Evolutionary conservation across 352 stramenopile species (phyloP).

Genomic region (Phytophthora hybrid): DNA sequence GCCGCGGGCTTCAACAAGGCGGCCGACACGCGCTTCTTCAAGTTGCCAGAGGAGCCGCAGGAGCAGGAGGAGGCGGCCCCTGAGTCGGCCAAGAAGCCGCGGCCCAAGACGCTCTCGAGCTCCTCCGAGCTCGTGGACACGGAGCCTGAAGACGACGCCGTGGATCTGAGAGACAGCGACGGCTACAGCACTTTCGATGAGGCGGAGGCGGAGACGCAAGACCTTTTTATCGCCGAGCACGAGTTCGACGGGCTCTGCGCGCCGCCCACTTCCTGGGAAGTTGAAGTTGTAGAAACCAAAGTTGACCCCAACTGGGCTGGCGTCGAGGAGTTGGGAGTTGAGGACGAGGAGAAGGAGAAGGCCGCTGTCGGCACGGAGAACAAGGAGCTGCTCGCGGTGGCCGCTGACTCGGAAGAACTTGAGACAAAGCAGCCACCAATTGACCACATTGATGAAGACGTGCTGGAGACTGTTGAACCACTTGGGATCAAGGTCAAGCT

Average conservation of each 20-base stretch:
- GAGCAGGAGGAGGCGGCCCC: background rate
- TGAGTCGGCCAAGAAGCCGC: slow-evolving; percentile 15
- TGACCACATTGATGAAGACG: slow-evolving; percentile 3
- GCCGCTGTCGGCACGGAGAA: slow-evolving; percentile 7
- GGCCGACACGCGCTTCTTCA: slow-evolving; percentile 18
- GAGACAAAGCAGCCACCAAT: slow-evolving; percentile 25
- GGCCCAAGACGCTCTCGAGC: slow-evolving; percentile 37
- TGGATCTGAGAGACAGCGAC: slow-evolving; percentile 44
- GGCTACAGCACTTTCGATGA: slow-evolving; percentile 49
- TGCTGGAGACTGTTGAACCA: slow-evolving; percentile 11
- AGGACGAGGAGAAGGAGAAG: slow-evolving; percentile 37
- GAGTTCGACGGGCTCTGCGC: slow-evolving; percentile 22
- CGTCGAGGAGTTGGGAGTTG: slow-evolving; percentile 12
- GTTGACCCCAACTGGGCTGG: background rate
- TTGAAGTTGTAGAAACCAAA: slow-evolving; percentile 21
- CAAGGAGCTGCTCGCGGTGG: slow-evolving; percentile 1
- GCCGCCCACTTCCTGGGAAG: slow-evolving; percentile 5
- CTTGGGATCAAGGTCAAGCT: background rate
- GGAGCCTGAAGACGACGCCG: slow-evolving; percentile 51
- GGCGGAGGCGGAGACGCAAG: slow-evolving; percentile 25
- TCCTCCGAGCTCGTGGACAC: slow-evolving; percentile 54
- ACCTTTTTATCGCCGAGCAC: slow-evolving; percentile 30
- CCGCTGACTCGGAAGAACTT: slow-evolving; percentile 12
- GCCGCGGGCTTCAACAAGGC: slow-evolving; percentile 27
- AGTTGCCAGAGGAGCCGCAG: slow-evolving; percentile 4